Evolutionary conservation across 2,329 filamentous ascomycete genomes (phyloP).

Genomic region (Trichoderma hamatum): DNA sequence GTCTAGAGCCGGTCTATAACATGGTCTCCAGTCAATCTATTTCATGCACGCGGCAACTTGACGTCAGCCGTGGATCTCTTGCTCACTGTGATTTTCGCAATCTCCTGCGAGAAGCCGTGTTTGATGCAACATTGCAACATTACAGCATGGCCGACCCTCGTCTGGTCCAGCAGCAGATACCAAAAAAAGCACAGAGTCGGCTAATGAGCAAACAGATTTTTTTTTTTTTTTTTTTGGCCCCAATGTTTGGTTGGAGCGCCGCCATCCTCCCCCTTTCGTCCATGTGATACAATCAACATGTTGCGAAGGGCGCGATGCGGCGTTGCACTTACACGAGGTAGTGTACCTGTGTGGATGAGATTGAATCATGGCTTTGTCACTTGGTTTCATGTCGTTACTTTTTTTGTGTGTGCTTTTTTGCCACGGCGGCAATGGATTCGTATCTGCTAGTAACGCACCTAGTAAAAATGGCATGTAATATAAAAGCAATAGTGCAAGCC

Average conservation of each 20-base stretch:
- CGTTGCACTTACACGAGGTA: background rate
- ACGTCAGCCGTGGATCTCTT: background rate
- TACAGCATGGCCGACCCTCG: too few relatives aligned
- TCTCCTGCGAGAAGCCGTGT: constrained; percentile 6
- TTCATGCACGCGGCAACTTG: background rate
- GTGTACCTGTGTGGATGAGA: background rate
- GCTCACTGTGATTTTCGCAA: background rate
- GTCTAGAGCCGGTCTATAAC: background rate
- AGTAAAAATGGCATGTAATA: background rate
- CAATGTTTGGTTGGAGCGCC: background rate
- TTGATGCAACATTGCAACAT: background rate
- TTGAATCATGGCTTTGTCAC: background rate
- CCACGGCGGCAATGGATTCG: background rate
- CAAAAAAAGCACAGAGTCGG: background rate
- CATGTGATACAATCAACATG: background rate
- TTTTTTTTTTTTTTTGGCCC: background rate
- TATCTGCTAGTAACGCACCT: background rate
- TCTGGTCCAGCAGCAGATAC: background rate
- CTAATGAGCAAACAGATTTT: background rate
- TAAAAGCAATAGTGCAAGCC: background rate
- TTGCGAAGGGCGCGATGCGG: background rate
- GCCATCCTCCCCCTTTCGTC: background rate
- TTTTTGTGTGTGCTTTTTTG: background rate
- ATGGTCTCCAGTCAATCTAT: background rate
- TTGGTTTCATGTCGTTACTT: background rate